phyloP scores from a whole-genome alignment of 768 basidiomycete genomes.

The Tricholoma sp. region DNA sequence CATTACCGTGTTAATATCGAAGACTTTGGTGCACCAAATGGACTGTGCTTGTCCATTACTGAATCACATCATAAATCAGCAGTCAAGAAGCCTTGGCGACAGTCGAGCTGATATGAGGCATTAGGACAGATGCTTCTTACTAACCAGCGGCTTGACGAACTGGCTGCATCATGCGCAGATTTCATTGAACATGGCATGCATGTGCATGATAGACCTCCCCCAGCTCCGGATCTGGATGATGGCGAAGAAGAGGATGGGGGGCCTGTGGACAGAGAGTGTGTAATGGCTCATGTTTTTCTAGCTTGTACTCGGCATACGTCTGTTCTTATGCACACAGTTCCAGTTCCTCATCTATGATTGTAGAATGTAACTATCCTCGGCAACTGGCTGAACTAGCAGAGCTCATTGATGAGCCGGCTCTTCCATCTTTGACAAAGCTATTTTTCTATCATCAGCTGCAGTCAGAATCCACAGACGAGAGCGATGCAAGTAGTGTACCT shows the following conservation, averaged over 20 bases:
- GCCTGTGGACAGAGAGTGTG: too few species aligned
- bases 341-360: too few species aligned
- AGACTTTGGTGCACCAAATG: background rate
- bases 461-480: background rate
- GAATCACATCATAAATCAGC: background rate
- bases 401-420: too few species aligned
- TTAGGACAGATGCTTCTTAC: background rate
- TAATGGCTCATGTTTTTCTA: too few species aligned
- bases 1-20: background rate
- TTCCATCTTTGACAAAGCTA: too few species aligned
- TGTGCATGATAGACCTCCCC: background rate
- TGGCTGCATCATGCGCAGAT: slow-evolving; percentile 10
- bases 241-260: too few species aligned
- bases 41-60: background rate
- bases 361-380: too few species aligned
- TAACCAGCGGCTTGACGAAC: slow-evolving; percentile 24
- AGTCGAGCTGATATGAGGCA: background rate
- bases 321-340: too few species aligned
- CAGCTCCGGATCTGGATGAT: too few species aligned
- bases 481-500: background rate
- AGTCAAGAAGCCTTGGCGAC: background rate
- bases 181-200: slow-evolving; percentile 17
- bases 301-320: too few species aligned
- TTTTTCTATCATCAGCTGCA: background rate
- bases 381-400: too few species aligned